Conservation (phyloP, 768 basidiomycete genomes). For the Vararia minispora region DNA sequence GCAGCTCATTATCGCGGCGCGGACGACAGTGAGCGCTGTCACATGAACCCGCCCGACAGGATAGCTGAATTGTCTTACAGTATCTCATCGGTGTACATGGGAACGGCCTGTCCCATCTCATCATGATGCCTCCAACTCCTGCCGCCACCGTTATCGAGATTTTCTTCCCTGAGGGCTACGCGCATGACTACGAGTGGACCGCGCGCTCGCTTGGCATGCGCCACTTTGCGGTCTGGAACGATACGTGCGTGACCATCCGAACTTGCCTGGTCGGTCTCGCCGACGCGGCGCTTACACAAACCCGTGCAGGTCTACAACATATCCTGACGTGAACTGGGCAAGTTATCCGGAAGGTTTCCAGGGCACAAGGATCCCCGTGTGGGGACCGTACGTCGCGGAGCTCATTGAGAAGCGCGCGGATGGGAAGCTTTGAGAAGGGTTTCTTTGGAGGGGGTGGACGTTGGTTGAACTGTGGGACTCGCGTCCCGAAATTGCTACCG, state of each 20-base stretch:
- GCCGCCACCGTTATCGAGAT: constrained; percentile 80
- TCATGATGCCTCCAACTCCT: constrained; percentile 70
- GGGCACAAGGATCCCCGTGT: constrained; percentile 60
- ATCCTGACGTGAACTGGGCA: constrained; percentile 40
- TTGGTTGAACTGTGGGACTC: no score
- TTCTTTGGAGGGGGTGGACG: no score
- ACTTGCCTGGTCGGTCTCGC: not conserved
- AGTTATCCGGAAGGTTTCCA: constrained; percentile 84
- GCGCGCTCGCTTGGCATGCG: constrained; percentile 57
- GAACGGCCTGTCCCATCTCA: constrained; percentile 76
- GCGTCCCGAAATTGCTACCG: no score
- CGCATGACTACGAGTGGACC: constrained; percentile 85
- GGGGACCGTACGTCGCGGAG: constrained; percentile 51
- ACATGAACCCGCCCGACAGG: not conserved
- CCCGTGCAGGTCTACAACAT: constrained; percentile 24
- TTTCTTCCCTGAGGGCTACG: constrained; percentile 71
- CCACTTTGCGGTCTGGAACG: constrained; percentile 76
- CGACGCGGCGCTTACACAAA: not conserved
- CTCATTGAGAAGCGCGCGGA: constrained; percentile 63
- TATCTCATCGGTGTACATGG: constrained; percentile 26
- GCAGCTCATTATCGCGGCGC: constrained; percentile 52
- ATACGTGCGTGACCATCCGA: constrained; percentile 37
- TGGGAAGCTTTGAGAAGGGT: constrained; percentile 16
- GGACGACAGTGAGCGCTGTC: constrained; percentile 49
- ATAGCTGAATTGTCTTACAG: constrained; percentile 1